phyloP scores from a whole-genome alignment of 768 basidiomycete genomes.

The Neoboletus brunneissimus region DNA sequence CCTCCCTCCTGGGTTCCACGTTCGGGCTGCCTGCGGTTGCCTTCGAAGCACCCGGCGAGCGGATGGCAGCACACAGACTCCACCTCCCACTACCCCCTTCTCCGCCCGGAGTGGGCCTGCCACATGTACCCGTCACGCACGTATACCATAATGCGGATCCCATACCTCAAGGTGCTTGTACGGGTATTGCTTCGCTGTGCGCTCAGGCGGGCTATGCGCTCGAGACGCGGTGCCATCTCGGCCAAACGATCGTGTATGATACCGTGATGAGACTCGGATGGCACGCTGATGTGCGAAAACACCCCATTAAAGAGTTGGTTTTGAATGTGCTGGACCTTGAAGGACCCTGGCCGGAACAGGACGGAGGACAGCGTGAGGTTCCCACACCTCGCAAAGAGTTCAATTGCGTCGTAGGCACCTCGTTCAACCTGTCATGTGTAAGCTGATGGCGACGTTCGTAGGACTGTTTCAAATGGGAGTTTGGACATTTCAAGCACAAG shows the following conservation, averaged over 20 bases:
- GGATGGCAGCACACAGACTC: constrained; percentile 56
- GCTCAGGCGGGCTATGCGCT: constrained; percentile 65
- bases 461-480: constrained; percentile 83
- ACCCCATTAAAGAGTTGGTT: constrained; percentile 55
- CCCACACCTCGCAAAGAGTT: constrained; percentile 58
- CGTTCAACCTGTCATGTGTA: not conserved
- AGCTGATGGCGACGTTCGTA: constrained; percentile 26
- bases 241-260: constrained; percentile 63
- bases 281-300: constrained; percentile 54
- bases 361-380: constrained; percentile 44
- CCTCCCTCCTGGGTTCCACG: constrained; percentile 59
- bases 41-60: constrained; percentile 65
- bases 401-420: constrained; percentile 55
- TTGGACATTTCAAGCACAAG: constrained; percentile 43
- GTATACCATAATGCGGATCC: constrained; percentile 73
- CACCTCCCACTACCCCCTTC: constrained; percentile 56
- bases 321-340: constrained; percentile 50
- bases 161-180: constrained; percentile 59
- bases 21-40: constrained; percentile 65
- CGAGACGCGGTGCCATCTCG: constrained; percentile 61
- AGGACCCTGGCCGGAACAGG: constrained; percentile 37
- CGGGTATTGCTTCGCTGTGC: constrained; percentile 49
- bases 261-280: constrained; percentile 62
- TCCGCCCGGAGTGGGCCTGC: constrained; percentile 2
- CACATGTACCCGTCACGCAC: constrained; percentile 38